Evolutionary conservation across 2,329 filamentous ascomycete genomes (phyloP), one percentile per base, ranked within the genome.

Genomic region (Colletotrichum sublineola): DNA sequence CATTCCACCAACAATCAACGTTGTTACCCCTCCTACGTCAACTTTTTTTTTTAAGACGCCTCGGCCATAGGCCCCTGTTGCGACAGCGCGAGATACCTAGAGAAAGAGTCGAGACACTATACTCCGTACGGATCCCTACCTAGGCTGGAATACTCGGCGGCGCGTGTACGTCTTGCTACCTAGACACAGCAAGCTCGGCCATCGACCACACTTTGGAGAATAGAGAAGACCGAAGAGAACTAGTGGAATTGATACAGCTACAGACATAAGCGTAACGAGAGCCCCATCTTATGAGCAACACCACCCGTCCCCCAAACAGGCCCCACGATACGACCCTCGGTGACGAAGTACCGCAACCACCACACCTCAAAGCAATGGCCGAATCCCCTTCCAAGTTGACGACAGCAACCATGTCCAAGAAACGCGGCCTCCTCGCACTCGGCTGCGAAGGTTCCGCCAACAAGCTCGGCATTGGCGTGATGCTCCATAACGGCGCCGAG

Each of bases 401-500:
- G 6, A 63, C 72, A 4, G 38, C 65, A 33, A 78, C 76, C 60
- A 79, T 80, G 76, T 68, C 38, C 68, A 78, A 75, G 78, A 82
- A 78, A 73, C 79, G 73, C 77, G 84, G 86, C 53, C 68, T 64
- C 78, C 86, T 90, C 74, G 86, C 88, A 76, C 83, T 91, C 74
- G 89, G 89, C 75, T 89, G 87, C 80, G 96, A 99, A 86, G 96
- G 96, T 81, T 97, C 94, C 69, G 96, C 96, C 83, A 99, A 99
- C 87, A 99, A 99, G 84, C 91, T 99, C 64, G 96, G 96, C 76
- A 92, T 98, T 71, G 96, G 96, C 79, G 87, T 99, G 71, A 97
- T 99, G 81, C 89, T 91, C 33, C 96, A 98, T 85, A 83, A 78
- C 71, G 82, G 84, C 71, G 84, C 87, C 71, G 85, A 86, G 48